Evolutionary conservation across 257 asterid species (phyloP).

Genomic region (Gentiana dahurica): DNA sequence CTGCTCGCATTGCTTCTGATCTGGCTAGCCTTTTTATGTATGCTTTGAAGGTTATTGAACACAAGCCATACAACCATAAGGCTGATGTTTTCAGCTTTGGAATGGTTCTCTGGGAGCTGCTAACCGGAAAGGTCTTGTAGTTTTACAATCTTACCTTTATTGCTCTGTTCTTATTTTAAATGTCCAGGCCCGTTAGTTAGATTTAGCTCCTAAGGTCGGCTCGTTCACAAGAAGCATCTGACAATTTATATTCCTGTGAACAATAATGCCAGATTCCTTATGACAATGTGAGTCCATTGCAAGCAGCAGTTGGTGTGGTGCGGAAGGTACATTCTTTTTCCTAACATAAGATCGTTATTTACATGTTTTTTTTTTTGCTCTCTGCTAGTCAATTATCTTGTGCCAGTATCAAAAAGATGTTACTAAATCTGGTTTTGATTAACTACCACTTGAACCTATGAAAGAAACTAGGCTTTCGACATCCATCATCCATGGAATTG

Average conservation of each 20-base stretch:
- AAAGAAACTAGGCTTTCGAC: no score
- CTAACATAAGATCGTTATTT: neutral
- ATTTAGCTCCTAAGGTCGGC: neutral
- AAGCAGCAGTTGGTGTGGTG: slow-evolving; percentile 85
- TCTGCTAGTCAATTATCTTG: no score
- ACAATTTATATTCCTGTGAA: neutral
- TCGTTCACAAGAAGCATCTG: neutral
- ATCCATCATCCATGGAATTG: no score
- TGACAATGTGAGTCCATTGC: slow-evolving; percentile 64
- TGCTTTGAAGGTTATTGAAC: slow-evolving; percentile 62
- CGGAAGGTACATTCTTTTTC: slow-evolving; percentile 44
- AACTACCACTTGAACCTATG: no score
- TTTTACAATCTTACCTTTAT: slow-evolving; percentile 1
- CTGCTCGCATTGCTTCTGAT: slow-evolving; percentile 4
- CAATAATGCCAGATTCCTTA: slow-evolving; percentile 54
- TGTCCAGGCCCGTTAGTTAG: neutral
- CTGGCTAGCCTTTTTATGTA: slow-evolving; percentile 6
- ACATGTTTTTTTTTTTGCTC: neutral
- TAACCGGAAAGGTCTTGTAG: slow-evolving; percentile 61
- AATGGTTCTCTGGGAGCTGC: slow-evolving; percentile 71
- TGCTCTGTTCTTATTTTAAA: neutral
- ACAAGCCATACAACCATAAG: slow-evolving; percentile 67
- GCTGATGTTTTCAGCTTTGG: slow-evolving; percentile 86
- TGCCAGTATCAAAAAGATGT: no score
- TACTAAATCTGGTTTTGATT: no score